Evolutionary conservation across 2,329 filamentous ascomycete species (phyloP), one percentile per base, ranked within the genome.

Genomic region (Zymoseptoria crescenta): DNA sequence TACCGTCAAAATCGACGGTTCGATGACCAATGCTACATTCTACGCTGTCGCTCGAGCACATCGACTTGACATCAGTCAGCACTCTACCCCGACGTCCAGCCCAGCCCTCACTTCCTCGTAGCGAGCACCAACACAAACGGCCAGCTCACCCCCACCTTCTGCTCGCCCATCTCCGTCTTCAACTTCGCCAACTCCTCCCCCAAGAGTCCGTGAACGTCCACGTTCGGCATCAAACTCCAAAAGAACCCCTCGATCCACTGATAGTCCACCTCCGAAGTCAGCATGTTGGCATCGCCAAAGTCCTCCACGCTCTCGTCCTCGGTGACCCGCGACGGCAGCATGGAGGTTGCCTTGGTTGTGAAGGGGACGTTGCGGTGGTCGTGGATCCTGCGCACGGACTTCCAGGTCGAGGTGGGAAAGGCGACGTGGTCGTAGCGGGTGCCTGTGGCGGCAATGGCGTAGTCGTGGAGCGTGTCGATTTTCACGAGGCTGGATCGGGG

Each of bases 81-180:
- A n/a, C n/a, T n/a, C n/a, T n/a, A n/a, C n/a, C n/a, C n/a, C n/a
- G n/a, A n/a, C n/a, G n/a, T n/a, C n/a, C n/a, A n/a, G n/a, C 16
- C 9, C 10, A 16, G 10, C 35, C 10, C 35, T 41, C 35, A 52
- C 50, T 52, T 51, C 55, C 35, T 60, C 20, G 55, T 60, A 16
- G 58, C 58, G 13, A 60, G 49, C 16, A 60, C 55, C 51, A 60
- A 30, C 50, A 57, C 55, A 52, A 60, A 54, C 4, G 58, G 51
- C 54, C 51, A 60, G 21, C 16, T 56, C 13, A 60, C 21, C 9
- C 19, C n/a, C 8, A 60, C 48, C 49, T 41, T 54, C 45, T 45
- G 19, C 19, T 41, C 55, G 8, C 45, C 55, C 55, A 60, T 41
- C 16, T 50, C 55, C 48, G 41, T 49, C 51, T 57, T 41, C 35